phyloP scores from a whole-genome alignment of 2,329 filamentous ascomycete genomes.

The Penicillium sp. region DNA sequence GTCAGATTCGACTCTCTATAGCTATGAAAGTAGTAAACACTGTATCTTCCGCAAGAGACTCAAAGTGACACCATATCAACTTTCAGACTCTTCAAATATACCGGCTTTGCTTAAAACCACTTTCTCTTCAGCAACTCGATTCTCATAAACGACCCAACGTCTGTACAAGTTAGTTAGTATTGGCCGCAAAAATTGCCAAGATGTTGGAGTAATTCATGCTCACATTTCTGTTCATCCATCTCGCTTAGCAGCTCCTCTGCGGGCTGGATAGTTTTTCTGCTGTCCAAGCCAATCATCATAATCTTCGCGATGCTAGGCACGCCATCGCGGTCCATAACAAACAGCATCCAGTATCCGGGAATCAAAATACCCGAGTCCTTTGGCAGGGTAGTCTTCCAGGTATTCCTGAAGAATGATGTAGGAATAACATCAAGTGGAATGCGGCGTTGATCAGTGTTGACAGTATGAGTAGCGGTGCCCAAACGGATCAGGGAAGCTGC shows the following conservation, averaged over 20 bases:
- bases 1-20: not conserved
- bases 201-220: not conserved
- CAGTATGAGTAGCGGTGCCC: constrained; percentile 53
- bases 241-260: not conserved
- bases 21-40: not conserved
- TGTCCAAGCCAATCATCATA: not conserved
- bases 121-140: constrained; percentile 1
- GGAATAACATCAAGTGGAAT: constrained; percentile 41
- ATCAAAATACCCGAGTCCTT: constrained; percentile 51
- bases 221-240: not conserved
- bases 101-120: not conserved
- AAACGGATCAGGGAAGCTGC: constrained; percentile 48
- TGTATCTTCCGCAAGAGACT: not conserved
- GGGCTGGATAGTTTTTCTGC: not conserved
- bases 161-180: not conserved
- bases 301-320: constrained; percentile 6
- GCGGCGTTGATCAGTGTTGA: constrained; percentile 59
- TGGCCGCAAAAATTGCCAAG: not conserved
- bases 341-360: constrained; percentile 56
- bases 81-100: not conserved
- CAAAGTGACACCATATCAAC: not conserved
- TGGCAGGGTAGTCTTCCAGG: constrained; percentile 33
- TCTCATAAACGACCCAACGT: not conserved
- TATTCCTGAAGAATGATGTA: not conserved
- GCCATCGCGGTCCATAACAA: constrained; percentile 38